phyloP scores from a whole-genome alignment of 148 eudicot species.

The Dysphania ambrosioides region DNA sequence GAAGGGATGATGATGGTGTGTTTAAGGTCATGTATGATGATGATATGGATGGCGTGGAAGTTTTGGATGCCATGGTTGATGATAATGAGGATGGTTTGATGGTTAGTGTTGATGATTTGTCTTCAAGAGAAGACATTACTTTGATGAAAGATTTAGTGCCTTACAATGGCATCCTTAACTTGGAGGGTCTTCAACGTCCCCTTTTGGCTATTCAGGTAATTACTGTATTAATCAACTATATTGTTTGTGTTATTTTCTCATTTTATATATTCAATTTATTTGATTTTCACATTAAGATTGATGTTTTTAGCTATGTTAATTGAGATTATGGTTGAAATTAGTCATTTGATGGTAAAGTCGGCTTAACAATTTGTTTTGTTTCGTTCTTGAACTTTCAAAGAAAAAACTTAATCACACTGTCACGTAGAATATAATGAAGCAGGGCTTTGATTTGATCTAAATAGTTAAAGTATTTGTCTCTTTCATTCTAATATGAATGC shows the following conservation, averaged over 20 bases:
- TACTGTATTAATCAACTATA: not conserved
- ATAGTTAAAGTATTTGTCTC: too few relatives aligned
- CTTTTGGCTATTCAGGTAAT: conserved; percentile 77
- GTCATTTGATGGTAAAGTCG: too few relatives aligned
- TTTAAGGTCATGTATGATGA: conserved; percentile 85
- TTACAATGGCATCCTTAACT: conserved; percentile 57
- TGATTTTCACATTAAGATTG: too few relatives aligned
- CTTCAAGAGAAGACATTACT: conserved; percentile 42
- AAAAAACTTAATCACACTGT: too few relatives aligned
- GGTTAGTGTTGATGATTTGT: conserved; percentile 39
- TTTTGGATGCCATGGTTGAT: conserved; percentile 42
- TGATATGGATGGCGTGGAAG: conserved; percentile 76
- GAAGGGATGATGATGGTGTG: conserved; percentile 78
- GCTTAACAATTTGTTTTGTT: too few relatives aligned
- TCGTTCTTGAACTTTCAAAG: too few relatives aligned
- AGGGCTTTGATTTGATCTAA: not conserved
- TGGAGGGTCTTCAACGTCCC: conserved; percentile 84
- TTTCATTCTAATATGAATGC: too few relatives aligned
- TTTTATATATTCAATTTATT: too few relatives aligned
- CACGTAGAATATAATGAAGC: not conserved
- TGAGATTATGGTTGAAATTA: too few relatives aligned
- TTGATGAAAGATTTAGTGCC: conserved; percentile 72
- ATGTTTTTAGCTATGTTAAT: too few relatives aligned
- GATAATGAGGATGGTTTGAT: conserved; percentile 32
- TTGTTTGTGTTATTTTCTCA: not conserved